These are phyloP conservation scores for Hypholoma fasciculare DNA, from an alignment of 768 basidiomycete genomes.

Conservation along the genomic window DNA sequence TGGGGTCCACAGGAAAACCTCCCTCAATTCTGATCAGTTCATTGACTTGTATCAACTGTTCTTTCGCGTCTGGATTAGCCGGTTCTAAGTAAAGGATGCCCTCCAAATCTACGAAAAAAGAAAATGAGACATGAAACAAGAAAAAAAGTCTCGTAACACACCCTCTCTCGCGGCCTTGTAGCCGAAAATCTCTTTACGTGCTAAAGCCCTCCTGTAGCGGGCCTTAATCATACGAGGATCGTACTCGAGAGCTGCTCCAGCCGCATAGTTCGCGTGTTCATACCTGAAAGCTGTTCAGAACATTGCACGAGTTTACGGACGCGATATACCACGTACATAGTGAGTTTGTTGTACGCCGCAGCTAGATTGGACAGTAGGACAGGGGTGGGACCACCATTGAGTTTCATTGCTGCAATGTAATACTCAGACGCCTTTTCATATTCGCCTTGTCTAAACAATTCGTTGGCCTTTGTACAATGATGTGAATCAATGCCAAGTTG, in stretches of 20 bases:
- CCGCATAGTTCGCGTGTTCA: slow-evolving; percentile 32
- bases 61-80: slow-evolving; percentile 15
- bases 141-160: slow-evolving; percentile 1
- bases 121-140: neutral
- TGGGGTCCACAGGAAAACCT: slow-evolving; percentile 10
- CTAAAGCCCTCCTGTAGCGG: slow-evolving; percentile 38
- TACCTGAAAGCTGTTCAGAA: slow-evolving; percentile 22
- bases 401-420: neutral
- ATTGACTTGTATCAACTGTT: slow-evolving; percentile 10
- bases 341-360: slow-evolving; percentile 35
- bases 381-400: slow-evolving; percentile 25
- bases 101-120: slow-evolving; percentile 24
- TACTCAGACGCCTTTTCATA: neutral
- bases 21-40: slow-evolving; percentile 9
- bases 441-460: neutral
- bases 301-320: neutral
- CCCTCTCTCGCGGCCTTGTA: slow-evolving; percentile 29
- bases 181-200: slow-evolving; percentile 26
- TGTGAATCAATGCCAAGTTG: neutral
- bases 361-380: slow-evolving; percentile 36
- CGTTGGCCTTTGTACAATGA: neutral
- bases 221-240: slow-evolving; percentile 37
- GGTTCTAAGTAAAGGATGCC: slow-evolving; percentile 25
- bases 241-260: slow-evolving; percentile 28
- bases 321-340: slow-evolving; percentile 18